Evolutionary conservation across 768 basidiomycete species (phyloP).

Genomic region (Collybia mongolica): DNA sequence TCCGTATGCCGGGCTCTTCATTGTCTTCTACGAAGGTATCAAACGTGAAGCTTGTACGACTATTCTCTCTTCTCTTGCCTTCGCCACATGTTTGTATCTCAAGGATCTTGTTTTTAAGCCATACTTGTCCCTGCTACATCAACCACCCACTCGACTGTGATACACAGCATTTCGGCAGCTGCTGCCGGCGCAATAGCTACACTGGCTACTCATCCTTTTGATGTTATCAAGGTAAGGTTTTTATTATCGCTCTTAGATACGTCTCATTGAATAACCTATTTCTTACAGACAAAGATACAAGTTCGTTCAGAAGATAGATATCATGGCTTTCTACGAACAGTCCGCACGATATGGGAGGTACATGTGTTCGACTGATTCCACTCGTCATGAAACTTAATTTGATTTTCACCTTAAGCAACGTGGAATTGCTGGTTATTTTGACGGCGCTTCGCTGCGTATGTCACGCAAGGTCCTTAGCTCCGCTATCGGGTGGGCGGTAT

Average conservation of each 20-base stretch:
- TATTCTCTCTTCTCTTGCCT: slow-evolving; percentile 1
- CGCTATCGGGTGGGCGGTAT: slow-evolving; percentile 91
- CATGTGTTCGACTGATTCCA: slow-evolving; percentile 16
- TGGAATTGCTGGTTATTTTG: slow-evolving; percentile 79
- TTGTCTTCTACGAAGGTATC: slow-evolving; percentile 84
- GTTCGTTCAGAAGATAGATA: slow-evolving; percentile 80
- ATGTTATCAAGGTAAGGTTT: slow-evolving; percentile 78
- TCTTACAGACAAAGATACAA: slow-evolving; percentile 81
- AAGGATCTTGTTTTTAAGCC: slow-evolving; percentile 24
- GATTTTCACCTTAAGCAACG: slow-evolving; percentile 58
- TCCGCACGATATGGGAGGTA: slow-evolving; percentile 68
- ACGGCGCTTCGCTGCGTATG: slow-evolving; percentile 79
- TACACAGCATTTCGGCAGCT: slow-evolving; percentile 71
- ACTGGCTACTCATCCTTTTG: slow-evolving; percentile 86
- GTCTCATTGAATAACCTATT: not conserved
- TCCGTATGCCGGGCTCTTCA: slow-evolving; percentile 89
- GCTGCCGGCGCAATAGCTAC: slow-evolving; percentile 85
- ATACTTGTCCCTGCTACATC: slow-evolving; percentile 42
- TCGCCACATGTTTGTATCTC: slow-evolving; percentile 1
- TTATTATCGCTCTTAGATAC: not conserved
- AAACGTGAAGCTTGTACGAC: slow-evolving; percentile 69
- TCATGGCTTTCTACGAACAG: slow-evolving; percentile 65
- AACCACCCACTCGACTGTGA: slow-evolving; percentile 41
- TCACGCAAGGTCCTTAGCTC: slow-evolving; percentile 86
- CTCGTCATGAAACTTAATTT: not conserved